Conservation (phyloP, 352 stramenopile species). For the Lagenidium giganteum region DNA sequence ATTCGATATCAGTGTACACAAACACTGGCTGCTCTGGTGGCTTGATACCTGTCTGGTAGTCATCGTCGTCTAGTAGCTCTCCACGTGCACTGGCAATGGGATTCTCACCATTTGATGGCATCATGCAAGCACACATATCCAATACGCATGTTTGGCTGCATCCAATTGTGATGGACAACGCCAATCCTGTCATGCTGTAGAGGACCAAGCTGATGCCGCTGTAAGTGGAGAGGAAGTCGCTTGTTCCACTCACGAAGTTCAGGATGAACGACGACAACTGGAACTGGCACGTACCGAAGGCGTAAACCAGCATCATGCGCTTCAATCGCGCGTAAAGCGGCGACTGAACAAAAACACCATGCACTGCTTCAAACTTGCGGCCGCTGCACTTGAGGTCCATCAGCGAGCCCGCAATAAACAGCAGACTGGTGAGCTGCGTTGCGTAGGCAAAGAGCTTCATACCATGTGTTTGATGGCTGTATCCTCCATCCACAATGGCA, state of each 20-base stretch:
- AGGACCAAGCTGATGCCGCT: slow-evolving; percentile 35
- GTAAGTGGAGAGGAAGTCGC: slow-evolving; percentile 21
- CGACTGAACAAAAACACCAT: slow-evolving; percentile 19
- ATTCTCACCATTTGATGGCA: slow-evolving; percentile 10
- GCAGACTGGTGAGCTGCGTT: neutral
- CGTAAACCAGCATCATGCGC: slow-evolving; percentile 16
- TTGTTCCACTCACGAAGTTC: too few species aligned
- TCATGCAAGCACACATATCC: slow-evolving; percentile 24
- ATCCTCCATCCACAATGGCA: too few species aligned
- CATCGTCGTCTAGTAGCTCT: slow-evolving; percentile 11
- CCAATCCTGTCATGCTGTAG: slow-evolving; percentile 32
- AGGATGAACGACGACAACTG: slow-evolving; percentile 40
- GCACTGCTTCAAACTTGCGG: slow-evolving; percentile 20
- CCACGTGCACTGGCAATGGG: neutral
- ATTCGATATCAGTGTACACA: slow-evolving; percentile 77
- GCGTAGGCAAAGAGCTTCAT: too few species aligned
- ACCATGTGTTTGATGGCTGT: too few species aligned
- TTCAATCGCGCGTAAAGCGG: slow-evolving; percentile 23
- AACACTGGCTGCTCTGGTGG: slow-evolving; percentile 53
- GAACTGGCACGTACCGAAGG: slow-evolving; percentile 26
- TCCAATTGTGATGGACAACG: slow-evolving; percentile 40
- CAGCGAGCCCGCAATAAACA: slow-evolving; percentile 5
- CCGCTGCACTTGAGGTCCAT: slow-evolving; percentile 7
- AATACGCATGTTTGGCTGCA: slow-evolving; percentile 43
- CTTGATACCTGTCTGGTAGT: neutral